Conservation (phyloP, 352 stramenopile genomes). For the Phytophthora cajani region DNA sequence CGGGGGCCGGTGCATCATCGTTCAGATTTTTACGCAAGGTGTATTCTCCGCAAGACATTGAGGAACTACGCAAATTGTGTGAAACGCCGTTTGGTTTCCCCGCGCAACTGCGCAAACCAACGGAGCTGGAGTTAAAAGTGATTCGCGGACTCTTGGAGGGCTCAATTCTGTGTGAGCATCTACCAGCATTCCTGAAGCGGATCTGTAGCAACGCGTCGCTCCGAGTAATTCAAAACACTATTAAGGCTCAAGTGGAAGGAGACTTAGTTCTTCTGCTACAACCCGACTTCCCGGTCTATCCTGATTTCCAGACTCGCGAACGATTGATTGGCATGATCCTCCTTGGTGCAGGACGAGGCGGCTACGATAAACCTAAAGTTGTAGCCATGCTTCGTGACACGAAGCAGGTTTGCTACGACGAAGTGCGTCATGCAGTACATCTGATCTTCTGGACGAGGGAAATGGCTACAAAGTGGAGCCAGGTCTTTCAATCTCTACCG, state of each 20-base stretch:
- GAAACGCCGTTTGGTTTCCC: not conserved
- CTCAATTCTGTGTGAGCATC: not conserved
- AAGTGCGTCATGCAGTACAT: not conserved
- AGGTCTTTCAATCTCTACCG: not conserved
- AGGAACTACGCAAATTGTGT: not conserved
- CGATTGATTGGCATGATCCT: not conserved
- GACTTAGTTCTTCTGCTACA: conserved; percentile 5
- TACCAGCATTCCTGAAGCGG: not conserved
- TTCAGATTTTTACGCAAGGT: not conserved
- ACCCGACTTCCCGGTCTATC: not conserved
- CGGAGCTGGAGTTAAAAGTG: not conserved
- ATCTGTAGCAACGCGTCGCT: not conserved
- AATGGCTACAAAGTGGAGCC: conserved; percentile 1
- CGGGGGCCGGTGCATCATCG: not conserved
- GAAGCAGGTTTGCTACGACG: conserved; percentile 11
- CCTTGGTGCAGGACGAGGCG: not conserved
- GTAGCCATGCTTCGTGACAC: conserved; percentile 2
- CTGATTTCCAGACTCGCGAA: conserved; percentile 2
- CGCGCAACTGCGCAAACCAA: not conserved
- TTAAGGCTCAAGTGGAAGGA: conserved; percentile 14
- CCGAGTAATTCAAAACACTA: conserved; percentile 11
- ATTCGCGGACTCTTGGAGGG: not conserved
- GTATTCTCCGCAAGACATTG: not conserved
- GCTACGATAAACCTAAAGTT: not conserved
- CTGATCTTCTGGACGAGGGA: conserved; percentile 16